Evolutionary conservation across 2,329 filamentous ascomycete genomes (phyloP), one percentile per base, ranked within the genome.

Genomic region (Geosmithia flava): DNA sequence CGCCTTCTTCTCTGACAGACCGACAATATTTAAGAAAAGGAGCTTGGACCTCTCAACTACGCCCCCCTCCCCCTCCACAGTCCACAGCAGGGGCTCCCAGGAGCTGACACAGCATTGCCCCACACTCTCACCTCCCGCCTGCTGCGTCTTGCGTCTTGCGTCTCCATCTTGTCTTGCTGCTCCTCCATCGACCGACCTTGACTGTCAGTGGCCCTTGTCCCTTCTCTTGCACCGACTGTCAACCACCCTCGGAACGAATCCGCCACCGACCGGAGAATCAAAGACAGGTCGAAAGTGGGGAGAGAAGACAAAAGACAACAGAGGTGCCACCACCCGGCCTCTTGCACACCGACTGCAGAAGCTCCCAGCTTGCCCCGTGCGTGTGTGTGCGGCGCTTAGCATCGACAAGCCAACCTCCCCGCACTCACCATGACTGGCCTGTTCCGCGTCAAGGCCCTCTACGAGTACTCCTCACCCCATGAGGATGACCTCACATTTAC

Each of bases 371-470:
- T 42, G 17, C n/a, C 41, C 41, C 19, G 17, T 42, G 17, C 41
- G 41, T 42, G 10, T 23, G 41, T 42, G 33, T 37, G 33, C 11
- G 33, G 33, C 33, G 11, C 33, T 37, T 37, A 37, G 11, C 33
- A 37, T 37, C 33, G 33, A 37, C 33, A 13, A 37, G 11, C 33
- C 43, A 46, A 37, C 56, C 44, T 23, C 30, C 44, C 19, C 30
- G 20, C 44, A 11, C 44, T 33, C 23, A 33, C 39, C 46, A 90
- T 90, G 85, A 72, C 83, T 65, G 74, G 74, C 58, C 81, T 82
- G 52, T 96, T 95, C 75, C 94, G 87, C 70, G 93, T 98, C 72
- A 95, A 90, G 76, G 88, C 93, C 57, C 70, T 97, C 62, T 98
- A 85, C 72, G 91, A 97, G 65, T 98, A 98, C 72, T 74, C 77